phyloP scores from a whole-genome alignment of 106 monocot genomes.

The Apostasia shenzhenica region DNA sequence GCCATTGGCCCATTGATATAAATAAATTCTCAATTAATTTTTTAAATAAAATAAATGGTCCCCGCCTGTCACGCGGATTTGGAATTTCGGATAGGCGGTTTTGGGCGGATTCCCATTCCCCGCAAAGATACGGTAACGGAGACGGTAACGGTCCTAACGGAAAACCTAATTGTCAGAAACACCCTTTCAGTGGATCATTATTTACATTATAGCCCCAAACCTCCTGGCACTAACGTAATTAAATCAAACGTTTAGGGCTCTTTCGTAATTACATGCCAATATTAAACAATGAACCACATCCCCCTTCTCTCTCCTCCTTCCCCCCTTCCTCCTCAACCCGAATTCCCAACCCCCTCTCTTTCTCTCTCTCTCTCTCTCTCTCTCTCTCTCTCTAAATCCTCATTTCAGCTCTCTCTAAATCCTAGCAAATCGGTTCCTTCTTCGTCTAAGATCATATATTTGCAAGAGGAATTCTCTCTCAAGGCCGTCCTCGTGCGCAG shows the following conservation, averaged over 20 bases:
- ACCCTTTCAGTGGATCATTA: background rate
- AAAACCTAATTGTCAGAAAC: background rate
- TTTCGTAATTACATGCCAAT: background rate
- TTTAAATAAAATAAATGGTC: too few species aligned
- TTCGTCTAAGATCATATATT: background rate
- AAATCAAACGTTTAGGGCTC: background rate
- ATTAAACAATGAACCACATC: background rate
- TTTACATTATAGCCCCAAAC: background rate
- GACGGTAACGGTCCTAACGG: background rate
- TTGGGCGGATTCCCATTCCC: conserved; percentile 1
- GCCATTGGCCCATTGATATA: too few species aligned
- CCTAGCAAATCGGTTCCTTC: background rate
- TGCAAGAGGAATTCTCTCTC: too few species aligned
- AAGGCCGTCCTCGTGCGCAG: background rate
- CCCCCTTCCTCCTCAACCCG: background rate
- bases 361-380: background rate
- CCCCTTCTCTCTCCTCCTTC: background rate
- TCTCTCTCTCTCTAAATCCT: background rate
- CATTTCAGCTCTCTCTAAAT: too few species aligned
- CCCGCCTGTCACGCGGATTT: conserved; percentile 2
- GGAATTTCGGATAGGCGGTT: background rate
- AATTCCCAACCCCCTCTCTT: background rate
- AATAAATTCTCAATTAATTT: too few species aligned
- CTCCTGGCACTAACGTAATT: background rate
- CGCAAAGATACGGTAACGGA: background rate